Base-by-base conservation (phyloP, 139 green algal species). In the Nannochloris sp. region DNA sequence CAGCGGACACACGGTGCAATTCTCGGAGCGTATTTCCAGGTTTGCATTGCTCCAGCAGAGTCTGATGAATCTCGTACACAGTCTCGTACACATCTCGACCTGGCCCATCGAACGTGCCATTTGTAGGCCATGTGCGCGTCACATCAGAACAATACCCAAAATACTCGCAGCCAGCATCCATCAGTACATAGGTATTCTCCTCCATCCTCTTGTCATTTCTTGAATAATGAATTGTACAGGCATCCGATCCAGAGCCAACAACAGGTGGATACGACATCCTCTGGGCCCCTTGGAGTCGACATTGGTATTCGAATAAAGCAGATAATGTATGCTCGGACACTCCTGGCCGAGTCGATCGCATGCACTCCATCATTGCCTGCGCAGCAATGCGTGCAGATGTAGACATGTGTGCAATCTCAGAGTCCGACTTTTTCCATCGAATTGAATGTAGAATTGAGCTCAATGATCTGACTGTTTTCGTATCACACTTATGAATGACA, bases 91-190 rank as follows among this genome's bases (percentile, higher is more conserved):
- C 75, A 26, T 75, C 77, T 2, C 78, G 73, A 74, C 92, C 87
- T 11, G 79, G 49, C 26, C 59, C 55, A 11, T 59, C 75, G 74
- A 84, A 90, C 36, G 10, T 44, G 8, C 65, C 72, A 9, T 51
- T 56, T 30, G 84, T 73, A 4, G 91, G 90, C 91, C 91, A 97
- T 3, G 84, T 91, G 49, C 91, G 83, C 0, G 91, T 95, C 10
- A 97, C 79, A 62, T 97, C 91, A 16, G 49, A 80, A 28, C 64
- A 76, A 61, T 96, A 96, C 45, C 91, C 89, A 30, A 86, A 78
- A 33, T 79, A 64, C 79, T 97, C 91, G 53, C 84, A 95, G 9
- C 91, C 91, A 6, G 87, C 91, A 61, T 97, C 91, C 83, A 97
- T 90, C 29, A 96, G 78, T 65, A 96, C 33, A 56, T 92, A 6